phyloP scores from a whole-genome alignment of 805 yeast species.

The Ogataea degrootiae region DNA sequence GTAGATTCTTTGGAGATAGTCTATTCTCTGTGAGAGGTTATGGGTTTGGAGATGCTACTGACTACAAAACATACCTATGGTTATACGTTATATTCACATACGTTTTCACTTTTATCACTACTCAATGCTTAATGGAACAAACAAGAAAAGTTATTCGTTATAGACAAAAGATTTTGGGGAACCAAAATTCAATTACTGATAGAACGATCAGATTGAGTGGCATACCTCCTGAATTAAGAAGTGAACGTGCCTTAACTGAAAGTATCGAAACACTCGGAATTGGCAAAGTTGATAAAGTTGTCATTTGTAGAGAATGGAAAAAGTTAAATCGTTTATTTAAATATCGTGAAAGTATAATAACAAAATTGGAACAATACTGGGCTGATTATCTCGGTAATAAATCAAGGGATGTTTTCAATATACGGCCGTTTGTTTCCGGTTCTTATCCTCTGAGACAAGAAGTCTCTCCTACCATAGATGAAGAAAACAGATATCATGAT shows the following conservation, averaged over 20 bases:
- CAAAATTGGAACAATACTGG: constrained; percentile 66
- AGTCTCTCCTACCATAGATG: not conserved
- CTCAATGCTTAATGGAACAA: constrained; percentile 57
- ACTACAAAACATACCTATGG: constrained; percentile 65
- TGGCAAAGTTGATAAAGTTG: constrained; percentile 72
- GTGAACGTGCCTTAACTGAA: constrained; percentile 60
- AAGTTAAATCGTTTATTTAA: constrained; percentile 61
- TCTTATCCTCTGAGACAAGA: constrained; percentile 22
- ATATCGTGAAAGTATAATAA: constrained; percentile 49
- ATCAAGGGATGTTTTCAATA: constrained; percentile 16
- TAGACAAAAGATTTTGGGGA: constrained; percentile 78
- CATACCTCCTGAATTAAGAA: constrained; percentile 76
- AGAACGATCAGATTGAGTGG: constrained; percentile 86
- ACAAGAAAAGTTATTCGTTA: constrained; percentile 70
- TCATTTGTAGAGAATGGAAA: constrained; percentile 86
- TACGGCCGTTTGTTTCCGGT: constrained; percentile 23
- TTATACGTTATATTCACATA: constrained; percentile 84
- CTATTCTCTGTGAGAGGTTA: not conserved
- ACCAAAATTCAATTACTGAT: constrained; percentile 85
- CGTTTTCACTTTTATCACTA: constrained; percentile 68
- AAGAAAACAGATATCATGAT: constrained; percentile 15
- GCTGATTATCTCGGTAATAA: constrained; percentile 54
- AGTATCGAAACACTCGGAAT: constrained; percentile 76
- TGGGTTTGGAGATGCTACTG: constrained; percentile 20
- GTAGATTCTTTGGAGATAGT: not conserved